A percentile compares a stretch with the other conserved stretches of the same genome.
Conservation (phyloP, 2,329 filamentous ascomycete genomes). For the Epichloe aotearoae region DNA sequence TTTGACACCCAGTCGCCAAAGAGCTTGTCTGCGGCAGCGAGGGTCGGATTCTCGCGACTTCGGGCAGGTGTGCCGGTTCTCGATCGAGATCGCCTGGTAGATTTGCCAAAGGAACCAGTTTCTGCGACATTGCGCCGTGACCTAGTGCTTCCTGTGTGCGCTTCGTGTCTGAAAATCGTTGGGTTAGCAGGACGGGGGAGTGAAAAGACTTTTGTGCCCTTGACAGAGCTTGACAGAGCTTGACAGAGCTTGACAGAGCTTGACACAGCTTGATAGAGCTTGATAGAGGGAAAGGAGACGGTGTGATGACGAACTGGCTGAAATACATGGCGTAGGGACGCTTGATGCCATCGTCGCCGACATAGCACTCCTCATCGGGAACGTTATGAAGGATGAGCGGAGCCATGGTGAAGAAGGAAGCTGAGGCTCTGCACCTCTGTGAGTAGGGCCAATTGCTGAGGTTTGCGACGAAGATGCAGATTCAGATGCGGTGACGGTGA, state of each 20-base stretch:
- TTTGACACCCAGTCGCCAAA: constrained; percentile 45
- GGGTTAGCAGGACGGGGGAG: not conserved
- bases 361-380: constrained; percentile 53
- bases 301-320: constrained; percentile 36
- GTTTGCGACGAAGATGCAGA: not conserved
- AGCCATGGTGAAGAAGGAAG: constrained; percentile 31
- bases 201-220: constrained; percentile 2
- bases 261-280: too few relatives aligned
- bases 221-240: not conserved
- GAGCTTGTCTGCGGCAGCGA: constrained; percentile 47
- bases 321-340: constrained; percentile 55
- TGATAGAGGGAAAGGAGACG: not conserved
- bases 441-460: not conserved
- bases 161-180: constrained; percentile 33
- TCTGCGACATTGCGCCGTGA: constrained; percentile 42
- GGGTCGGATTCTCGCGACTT: constrained; percentile 45
- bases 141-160: constrained; percentile 32
- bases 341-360: constrained; percentile 51
- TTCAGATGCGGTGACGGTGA: not conserved
- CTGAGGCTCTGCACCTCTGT: not conserved
- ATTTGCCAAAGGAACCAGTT: constrained; percentile 53
- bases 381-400: constrained; percentile 57
- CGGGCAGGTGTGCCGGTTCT: constrained; percentile 45
- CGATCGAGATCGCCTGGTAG: constrained; percentile 49
- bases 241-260: constrained; percentile 3